phyloP scores from a whole-genome alignment of 1,284 basidiomycete genomes.

The Takashimella koratensis region DNA sequence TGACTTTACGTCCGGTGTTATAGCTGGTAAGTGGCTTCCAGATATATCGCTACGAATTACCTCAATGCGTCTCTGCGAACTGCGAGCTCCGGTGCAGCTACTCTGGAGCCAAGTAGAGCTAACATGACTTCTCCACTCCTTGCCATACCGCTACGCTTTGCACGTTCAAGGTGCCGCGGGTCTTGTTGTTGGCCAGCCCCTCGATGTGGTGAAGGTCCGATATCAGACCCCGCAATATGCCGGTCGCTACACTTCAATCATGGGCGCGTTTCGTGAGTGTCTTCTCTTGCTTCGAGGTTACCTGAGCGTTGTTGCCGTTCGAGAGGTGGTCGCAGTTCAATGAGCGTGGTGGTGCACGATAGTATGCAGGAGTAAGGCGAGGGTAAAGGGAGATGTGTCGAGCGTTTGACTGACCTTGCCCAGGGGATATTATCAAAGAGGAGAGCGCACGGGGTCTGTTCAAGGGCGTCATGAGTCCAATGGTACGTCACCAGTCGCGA shows the following conservation, averaged over 20 bases:
- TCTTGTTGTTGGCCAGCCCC: slow-evolving; percentile 49
- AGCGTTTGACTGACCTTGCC: background rate
- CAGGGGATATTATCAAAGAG: slow-evolving; percentile 32
- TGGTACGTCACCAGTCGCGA: too few relatives aligned
- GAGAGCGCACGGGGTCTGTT: slow-evolving; percentile 43
- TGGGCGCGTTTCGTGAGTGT: slow-evolving; percentile 42
- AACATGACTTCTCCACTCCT: background rate
- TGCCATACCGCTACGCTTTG: too few relatives aligned
- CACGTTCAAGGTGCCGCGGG: slow-evolving; percentile 44
- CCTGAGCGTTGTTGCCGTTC: too few relatives aligned
- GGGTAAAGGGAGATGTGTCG: too few relatives aligned
- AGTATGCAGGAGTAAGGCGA: background rate
- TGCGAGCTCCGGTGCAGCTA: background rate
- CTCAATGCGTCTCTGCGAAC: background rate
- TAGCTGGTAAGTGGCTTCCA: slow-evolving; percentile 34
- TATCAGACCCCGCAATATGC: slow-evolving; percentile 45
- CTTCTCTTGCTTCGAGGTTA: background rate
- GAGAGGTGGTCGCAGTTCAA: background rate
- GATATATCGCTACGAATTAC: background rate
- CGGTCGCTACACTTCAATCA: slow-evolving; percentile 39
- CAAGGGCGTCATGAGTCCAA: slow-evolving; percentile 48
- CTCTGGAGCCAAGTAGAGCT: background rate
- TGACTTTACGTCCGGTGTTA: slow-evolving; percentile 45
- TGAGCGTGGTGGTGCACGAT: background rate
- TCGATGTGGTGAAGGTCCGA: slow-evolving; percentile 49